Evolutionary conservation across 2,329 filamentous ascomycete species (phyloP), one percentile per base, ranked within the genome.

Genomic region (Aspergillus sp.): DNA sequence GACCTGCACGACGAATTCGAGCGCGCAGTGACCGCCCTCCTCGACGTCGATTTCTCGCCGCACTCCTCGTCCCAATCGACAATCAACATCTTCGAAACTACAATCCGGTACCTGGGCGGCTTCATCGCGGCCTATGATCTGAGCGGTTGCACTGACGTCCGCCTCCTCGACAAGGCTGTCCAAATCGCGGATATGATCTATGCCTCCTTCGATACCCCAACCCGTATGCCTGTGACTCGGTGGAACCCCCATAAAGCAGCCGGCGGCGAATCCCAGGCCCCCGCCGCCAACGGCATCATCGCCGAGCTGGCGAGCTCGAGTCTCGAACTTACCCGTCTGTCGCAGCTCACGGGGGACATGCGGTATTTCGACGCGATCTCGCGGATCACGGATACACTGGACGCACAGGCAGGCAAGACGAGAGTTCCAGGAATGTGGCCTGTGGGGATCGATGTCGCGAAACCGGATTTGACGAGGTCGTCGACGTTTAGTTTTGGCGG

Each of bases 301-400:
- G 83, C 81, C 63, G 90, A 93, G 73, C 73, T 93, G 27, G 91
- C 88, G 1, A 89, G 89, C 11, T 77, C 96, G 60, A 87, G 87
- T n/a, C 82, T 96, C 79, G 92, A 96, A 71, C 95, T 96, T 73
- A 96, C 90, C 0, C 84, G 91, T 11, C 82, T 96, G 27, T 89
- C 91, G 6, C 92, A 96, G 73, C 79, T 96, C 57, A 96, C 91
- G 0, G 84, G 85, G 41, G 81, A 93, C 61, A 76, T 86, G 62
- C 91, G 87, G 70, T 96, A 93, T 75, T 96, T 93, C 68, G 91
- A 96, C 74, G 91, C 91, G 19, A 81, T 96, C 51, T 89, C 90
- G 49, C 85, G 91, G 59, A 89, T 96, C 67, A 93, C 90, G 25
- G 79, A 95, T 67, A 87, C 86, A 1, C 81, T 96, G 23, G 83